These are phyloP conservation scores for Daedalea quercina DNA, from an alignment of 768 basidiomycete species.

Conservation along the genomic window DNA sequence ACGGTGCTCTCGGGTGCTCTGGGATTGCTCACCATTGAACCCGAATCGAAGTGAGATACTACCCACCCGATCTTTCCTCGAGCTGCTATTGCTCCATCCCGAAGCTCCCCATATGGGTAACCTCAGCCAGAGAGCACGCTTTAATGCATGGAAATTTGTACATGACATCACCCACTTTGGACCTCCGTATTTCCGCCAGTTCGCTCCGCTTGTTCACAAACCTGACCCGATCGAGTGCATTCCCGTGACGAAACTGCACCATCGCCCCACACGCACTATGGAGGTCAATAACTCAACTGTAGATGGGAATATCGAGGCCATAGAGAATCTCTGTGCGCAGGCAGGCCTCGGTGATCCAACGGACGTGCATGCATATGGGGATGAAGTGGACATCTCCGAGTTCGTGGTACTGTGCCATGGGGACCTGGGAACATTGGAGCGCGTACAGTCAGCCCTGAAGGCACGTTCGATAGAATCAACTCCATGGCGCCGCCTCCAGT, in stretches of 20 bases:
- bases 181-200: conserved; percentile 11
- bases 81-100: background rate
- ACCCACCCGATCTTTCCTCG: too few relatives aligned
- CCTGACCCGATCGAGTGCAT: conserved; percentile 15
- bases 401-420: too few relatives aligned
- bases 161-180: conserved; percentile 22
- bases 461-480: background rate
- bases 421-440: too few relatives aligned
- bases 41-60: conserved; percentile 1
- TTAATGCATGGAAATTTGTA: conserved; percentile 19
- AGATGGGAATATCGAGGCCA: conserved; percentile 14
- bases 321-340: conserved; percentile 20
- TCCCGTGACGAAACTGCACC: conserved; percentile 11
- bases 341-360: conserved; percentile 7
- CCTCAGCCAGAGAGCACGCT: conserved; percentile 4
- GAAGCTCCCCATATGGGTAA: too few relatives aligned
- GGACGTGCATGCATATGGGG: background rate
- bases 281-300: conserved; percentile 13
- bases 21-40: conserved; percentile 25
- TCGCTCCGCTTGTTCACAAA: background rate
- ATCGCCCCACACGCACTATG: conserved; percentile 16
- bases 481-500: conserved; percentile 24
- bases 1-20: conserved; percentile 26
- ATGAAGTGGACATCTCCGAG: conserved; percentile 3
- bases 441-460: too few relatives aligned